Base-by-base conservation (phyloP, 106 monocot genomes). In the Agapanthus africanus region DNA sequence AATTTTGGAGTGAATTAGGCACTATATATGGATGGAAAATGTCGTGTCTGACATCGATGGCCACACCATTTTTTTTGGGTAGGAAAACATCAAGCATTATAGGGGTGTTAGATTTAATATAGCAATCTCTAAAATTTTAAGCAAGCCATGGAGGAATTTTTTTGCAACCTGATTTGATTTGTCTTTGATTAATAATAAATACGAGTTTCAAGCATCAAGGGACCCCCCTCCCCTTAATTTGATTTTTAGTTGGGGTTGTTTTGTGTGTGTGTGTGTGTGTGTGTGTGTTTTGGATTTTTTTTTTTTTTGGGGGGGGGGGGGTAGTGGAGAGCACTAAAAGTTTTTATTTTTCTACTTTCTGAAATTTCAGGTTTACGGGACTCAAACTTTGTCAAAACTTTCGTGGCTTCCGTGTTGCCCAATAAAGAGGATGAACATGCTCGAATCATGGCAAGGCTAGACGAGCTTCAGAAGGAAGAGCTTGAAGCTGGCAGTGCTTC, bases 381-480 rank as follows among this genome's bases (percentile, higher is more conserved):
- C 27, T 69, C 77, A 56, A 60, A 31, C 38, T 46, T 47, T 67
- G 0, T 23, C 18, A 47, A 23, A 23, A 38, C 65, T n/a, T n/a
- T n/a, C n/a, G n/a, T n/a, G n/a, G n/a, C n/a, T 42, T 73, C 70
- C 35, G 42, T 49, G 54, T 73, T 71, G 32, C 38, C n/a, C 37
- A 61, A 80, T 26, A 37, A 80, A 68, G 91, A 95, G 62, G 82
- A 70, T 9, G 89, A 84, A 65, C 71, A 84, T 84, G 71, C 78
- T 66, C 75, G 74, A 70, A 74, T 97, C 21, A 78, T 86, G 82
- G 84, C 86, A 61, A 72, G 73, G 73, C 38, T 97, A 40, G 84
- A 92, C 74, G 84, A 90, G 77, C 89, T 89, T 66, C 92, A 92
- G 65, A 86, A 80, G 67, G 82, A 84, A 78, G 97, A 92, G 73